These are phyloP conservation scores for Microthyrium microscopicum DNA, from an alignment of 2,329 filamentous ascomycete genomes.

Conservation along the genomic window DNA sequence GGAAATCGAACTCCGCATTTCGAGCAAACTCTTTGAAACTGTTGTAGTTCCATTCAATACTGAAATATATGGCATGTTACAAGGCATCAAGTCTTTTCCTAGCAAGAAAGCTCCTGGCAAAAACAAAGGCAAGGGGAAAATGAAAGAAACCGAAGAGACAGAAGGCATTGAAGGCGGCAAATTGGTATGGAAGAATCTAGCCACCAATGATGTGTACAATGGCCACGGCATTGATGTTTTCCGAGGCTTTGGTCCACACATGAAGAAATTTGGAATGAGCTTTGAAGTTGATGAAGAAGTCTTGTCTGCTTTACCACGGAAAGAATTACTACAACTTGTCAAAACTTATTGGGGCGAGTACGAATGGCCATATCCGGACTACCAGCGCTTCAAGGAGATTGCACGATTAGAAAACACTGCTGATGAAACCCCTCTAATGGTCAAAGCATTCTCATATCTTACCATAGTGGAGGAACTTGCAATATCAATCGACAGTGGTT, in stretches of 20 bases:
- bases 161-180: conserved; percentile 7
- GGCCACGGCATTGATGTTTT: conserved; percentile 47
- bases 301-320: conserved; percentile 35
- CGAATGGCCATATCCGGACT: conserved; percentile 44
- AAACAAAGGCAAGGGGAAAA: conserved; percentile 18
- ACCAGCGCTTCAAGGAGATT: conserved; percentile 42
- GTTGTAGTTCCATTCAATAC: conserved; percentile 50
- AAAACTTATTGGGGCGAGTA: conserved; percentile 48
- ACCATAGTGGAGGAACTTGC: conserved; percentile 43
- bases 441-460: conserved; percentile 40
- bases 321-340: conserved; percentile 36
- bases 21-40: conserved; percentile 41
- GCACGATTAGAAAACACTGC: conserved; percentile 45
- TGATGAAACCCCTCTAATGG: conserved; percentile 46
- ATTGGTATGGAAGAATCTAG: conserved; percentile 26
- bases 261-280: conserved; percentile 48
- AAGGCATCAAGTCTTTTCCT: conserved; percentile 13
- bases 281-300: conserved; percentile 47
- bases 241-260: conserved; percentile 41
- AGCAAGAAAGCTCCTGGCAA: conserved; percentile 19
- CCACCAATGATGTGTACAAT: conserved; percentile 28
- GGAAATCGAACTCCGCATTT: conserved; percentile 42
- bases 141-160: conserved; percentile 7
- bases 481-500: conserved; percentile 48
- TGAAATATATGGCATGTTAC: conserved; percentile 41